Base-by-base conservation (phyloP, 306 rosid genomes). In the Acacia melanoxylon region DNA sequence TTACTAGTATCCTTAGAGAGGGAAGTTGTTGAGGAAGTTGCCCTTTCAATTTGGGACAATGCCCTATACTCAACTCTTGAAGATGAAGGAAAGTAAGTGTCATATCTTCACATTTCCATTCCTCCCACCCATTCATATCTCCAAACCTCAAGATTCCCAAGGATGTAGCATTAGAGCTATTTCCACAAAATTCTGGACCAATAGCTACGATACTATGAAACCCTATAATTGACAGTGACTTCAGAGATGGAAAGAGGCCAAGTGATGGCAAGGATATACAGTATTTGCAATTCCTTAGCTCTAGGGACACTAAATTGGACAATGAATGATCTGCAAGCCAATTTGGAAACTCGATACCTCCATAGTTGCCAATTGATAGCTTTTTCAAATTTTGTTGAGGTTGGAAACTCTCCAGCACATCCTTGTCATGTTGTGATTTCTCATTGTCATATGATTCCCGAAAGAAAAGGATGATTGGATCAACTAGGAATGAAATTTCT, bases 181-280 rank as follows among this genome's bases (percentile, higher is more conserved):
- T 48, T 11, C 84, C 66, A 45, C 25, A 63, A 16, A 73, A 80
- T n/a, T 80, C 54, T 0, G n/a, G 65, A 73, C 73, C 44, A 33
- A 52, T 68, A 22, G 25, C 44, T 1, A 46, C 40, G 9, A 73
- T 20, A 22, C 67, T 16, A 46, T 46, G 74, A 46, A 74, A 73
- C 29, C 79, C 79, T 16, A 3, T 11, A 80, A 73, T 61, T 29
- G 63, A 20, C 37, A 80, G 14, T 15, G 76, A 59, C 35, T 74
- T 74, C n/a, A 62, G 35, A 16, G 27, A 33, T n/a, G 74, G 61
- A 10, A 78, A 25, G 13, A 27, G 48, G 48, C 65, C 74, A 20
- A 78, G 31, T 6, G 81, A 37, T 46, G 81, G 81, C 65, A 78
- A 66, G 19, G 4, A 46, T 3, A 48, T 1, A 14, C 81, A 78